Evolutionary conservation across 2,329 filamentous ascomycete genomes (phyloP), one percentile per base, ranked within the genome.

Genomic region (Cladosporium sp.): DNA sequence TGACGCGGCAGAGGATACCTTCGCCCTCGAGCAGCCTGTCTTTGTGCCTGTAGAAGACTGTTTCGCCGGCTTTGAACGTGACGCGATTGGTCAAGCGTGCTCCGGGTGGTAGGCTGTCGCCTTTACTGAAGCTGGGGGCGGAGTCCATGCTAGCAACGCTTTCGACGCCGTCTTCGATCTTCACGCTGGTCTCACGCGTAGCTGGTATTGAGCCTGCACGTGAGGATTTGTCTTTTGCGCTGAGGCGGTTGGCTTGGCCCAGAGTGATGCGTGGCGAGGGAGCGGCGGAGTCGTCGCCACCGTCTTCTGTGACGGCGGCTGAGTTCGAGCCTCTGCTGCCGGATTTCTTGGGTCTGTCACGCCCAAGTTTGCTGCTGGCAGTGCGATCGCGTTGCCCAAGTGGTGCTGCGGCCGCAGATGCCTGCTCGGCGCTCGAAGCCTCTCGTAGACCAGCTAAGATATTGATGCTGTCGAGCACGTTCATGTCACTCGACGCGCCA

Each of bases 1-100:
- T 84, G 51, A 84, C 80, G 63, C 78, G 77, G 72, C 82, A 84
- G 25, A 84, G 76, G 36, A 84, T 84, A 65, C 82, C 82, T 74
- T 83, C 82, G 70, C 82, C 82, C 72, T 84, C 82, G 5, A 70
- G 70, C 16, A 68, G 63, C 71, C 76, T 65, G 46, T 69, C 71
- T 72, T 77, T 76, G 70, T 82, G 81, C 62, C 81, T 80, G 73
- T 82, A 83, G 73, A 84, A 81, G 56, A 84, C 82, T 69, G 83
- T 79, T 63, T 82, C 82, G 70, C 80, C 76, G 25, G 79, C 75
- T 30, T 73, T 72, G 34, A 77, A 70, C 21, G 75, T 74, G 1
- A 76, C 70, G 11, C 76, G 71, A 53, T 72, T 73, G 18, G 69
- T 67, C 25, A 70, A 61, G 28, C 74, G 72, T 11, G 56, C 63